These are phyloP conservation scores for Galerina sulciceps DNA, from an alignment of 768 basidiomycete species.

Conservation along the genomic window DNA sequence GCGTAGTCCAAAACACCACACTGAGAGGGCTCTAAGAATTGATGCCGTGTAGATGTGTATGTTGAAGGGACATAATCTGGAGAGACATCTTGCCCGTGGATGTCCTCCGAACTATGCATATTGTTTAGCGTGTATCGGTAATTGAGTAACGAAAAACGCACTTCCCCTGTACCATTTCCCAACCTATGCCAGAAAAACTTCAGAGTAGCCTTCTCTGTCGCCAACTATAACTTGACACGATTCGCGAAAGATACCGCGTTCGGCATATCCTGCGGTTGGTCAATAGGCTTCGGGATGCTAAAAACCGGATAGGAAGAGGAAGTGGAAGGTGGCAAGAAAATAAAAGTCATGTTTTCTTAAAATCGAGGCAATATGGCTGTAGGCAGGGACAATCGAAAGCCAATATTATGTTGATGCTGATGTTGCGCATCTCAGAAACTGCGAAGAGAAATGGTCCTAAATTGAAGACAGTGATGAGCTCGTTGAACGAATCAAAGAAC, in stretches of 20 bases:
- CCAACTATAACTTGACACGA: neutral
- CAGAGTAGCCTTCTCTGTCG: neutral
- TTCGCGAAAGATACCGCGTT: neutral
- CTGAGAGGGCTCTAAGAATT: slow-evolving; percentile 11
- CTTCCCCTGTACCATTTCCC: neutral
- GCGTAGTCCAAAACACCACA: slow-evolving; percentile 12
- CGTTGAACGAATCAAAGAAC: too few species aligned
- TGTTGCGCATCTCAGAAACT: too few species aligned
- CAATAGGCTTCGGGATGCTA: neutral
- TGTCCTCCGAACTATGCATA: neutral
- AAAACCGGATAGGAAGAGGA: too few species aligned
- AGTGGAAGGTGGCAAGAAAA: too few species aligned
- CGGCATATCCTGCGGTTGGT: neutral
- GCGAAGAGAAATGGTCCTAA: too few species aligned
- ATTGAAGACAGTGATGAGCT: too few species aligned
- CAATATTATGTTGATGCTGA: too few species aligned
- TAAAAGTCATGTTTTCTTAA: too few species aligned
- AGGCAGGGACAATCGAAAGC: too few species aligned
- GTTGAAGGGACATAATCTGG: slow-evolving; percentile 9
- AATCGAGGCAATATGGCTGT: too few species aligned
- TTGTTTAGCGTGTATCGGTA: neutral
- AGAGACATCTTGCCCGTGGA: neutral
- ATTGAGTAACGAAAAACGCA: neutral
- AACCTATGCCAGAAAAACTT: neutral
- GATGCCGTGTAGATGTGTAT: slow-evolving; percentile 12